Base-by-base conservation (phyloP, 192 early-diverging fungal genomes). In the Chytriomyces hyalinus region DNA sequence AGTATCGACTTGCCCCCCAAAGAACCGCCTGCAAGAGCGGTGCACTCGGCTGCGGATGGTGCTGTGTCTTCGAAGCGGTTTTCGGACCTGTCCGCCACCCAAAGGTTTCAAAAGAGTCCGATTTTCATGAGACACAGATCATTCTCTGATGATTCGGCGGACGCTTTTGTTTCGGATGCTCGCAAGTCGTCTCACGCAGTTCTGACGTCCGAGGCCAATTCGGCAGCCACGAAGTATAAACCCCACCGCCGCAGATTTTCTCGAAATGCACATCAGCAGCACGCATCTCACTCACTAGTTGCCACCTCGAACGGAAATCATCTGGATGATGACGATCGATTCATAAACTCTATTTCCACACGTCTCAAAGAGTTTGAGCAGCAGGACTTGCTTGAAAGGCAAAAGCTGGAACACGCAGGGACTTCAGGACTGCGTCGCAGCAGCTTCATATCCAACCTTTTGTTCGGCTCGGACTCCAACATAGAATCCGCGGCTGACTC, bases 291-390 rank as follows among this genome's bases (percentile, higher is more conserved):
- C 57, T 79, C 59, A 53, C 67, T 73, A 68, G 63, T 28, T 61
- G 59, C 47, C 76, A 71, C 73, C 61, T n/a, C 53, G 13, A 57
- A 13, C 53, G 53, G 53, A 61, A 70, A 77, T 73, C 75, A 81
- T 85, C 7, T 66, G 44, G 73, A 75, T 51, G 51, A 65, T 36
- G 73, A 75, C 22, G 73, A 75, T n/a, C 9, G 73, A 9, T 75
- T 75, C 24, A 75, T 75, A 28, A 20, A 26, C 6, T 65, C 26
- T 66, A 64, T 75, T 10, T 10, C 24, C 8, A 49, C 64, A 15
- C 61, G 61, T 4, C 73, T 75, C 9, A 64, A 53, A 43, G 73
- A 75, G 61, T 44, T 65, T 9, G 73, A 75, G 15, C 45, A 64
- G 17, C 28, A n/a, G 6, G 73, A 46, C 20, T 2, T 4, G 47